phyloP scores from a whole-genome alignment of 2,329 filamentous ascomycete genomes.

The Dactylellina cionopaga region DNA sequence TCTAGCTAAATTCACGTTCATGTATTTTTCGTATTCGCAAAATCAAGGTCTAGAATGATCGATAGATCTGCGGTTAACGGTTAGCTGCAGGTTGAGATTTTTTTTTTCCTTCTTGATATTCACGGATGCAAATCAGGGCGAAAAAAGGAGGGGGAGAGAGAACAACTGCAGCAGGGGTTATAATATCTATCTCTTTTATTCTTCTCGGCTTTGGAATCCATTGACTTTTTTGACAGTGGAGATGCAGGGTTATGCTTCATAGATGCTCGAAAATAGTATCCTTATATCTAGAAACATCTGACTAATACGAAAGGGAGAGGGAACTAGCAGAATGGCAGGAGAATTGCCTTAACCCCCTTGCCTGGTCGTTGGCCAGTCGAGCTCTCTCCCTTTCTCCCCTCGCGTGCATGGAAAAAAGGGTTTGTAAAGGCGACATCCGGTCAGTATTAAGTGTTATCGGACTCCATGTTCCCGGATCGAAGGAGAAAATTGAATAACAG shows the following conservation, averaged over 20 bases:
- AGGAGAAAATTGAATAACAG: conserved; percentile 19
- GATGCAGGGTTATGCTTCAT: no score
- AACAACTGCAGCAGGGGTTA: neutral
- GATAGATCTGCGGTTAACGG: neutral
- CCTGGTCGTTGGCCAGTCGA: conserved; percentile 1
- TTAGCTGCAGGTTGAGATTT: neutral
- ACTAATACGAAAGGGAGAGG: no score
- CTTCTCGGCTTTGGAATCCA: neutral
- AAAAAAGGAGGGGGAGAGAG: neutral
- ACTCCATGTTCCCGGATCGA: conserved; percentile 35
- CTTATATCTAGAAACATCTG: no score
- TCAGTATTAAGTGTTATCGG: conserved; percentile 11
- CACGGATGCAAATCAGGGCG: neutral
- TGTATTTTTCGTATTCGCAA: no score
- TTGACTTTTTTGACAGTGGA: no score
- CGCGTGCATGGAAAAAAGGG: neutral
- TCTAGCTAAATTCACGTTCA: no score
- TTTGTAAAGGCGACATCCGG: neutral
- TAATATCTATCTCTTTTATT: neutral
- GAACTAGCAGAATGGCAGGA: neutral
- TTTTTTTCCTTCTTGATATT: neutral
- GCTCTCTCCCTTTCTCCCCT: neutral
- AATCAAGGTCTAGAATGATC: neutral
- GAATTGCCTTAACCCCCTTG: neutral
- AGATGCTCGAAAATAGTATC: no score